Evolutionary conservation across 139 green algal species (phyloP).

Genomic region (Microglena sp.): DNA sequence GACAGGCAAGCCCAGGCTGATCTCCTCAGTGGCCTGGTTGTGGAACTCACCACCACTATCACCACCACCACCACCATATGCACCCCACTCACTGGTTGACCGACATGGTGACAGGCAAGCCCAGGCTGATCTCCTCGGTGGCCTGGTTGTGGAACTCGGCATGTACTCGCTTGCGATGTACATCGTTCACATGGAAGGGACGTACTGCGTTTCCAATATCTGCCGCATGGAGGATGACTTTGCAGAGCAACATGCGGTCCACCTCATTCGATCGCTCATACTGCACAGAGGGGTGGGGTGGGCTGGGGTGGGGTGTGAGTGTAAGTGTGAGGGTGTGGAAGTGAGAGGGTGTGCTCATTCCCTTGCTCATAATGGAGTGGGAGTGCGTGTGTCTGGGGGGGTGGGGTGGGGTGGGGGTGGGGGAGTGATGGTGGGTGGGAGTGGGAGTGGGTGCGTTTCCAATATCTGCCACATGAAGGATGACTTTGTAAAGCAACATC

Average conservation of each 20-base stretch:
- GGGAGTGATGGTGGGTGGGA: too few species aligned
- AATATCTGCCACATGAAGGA: constrained; percentile 52
- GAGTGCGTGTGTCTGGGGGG: too few species aligned
- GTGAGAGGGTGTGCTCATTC: neutral
- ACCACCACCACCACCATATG: too few species aligned
- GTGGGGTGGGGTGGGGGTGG: too few species aligned
- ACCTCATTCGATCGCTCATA: constrained; percentile 33
- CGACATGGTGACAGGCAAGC: constrained; percentile 36
- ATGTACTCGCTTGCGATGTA: constrained; percentile 34
- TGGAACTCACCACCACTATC: too few species aligned
- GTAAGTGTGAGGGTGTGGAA: neutral
- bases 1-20: too few species aligned
- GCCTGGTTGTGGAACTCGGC: constrained; percentile 40
- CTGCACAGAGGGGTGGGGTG: constrained; percentile 1
- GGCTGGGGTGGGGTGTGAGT: neutral
- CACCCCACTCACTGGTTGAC: too few species aligned
- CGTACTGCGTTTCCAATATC: constrained; percentile 52
- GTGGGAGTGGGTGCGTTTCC: too few species aligned
- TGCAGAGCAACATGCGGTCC: constrained; percentile 40
- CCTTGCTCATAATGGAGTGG: neutral
- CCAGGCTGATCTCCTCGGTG: constrained; percentile 26
- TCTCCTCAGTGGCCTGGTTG: too few species aligned
- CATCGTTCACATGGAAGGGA: constrained; percentile 34
- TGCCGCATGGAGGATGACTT: constrained; percentile 41
- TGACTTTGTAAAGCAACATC: constrained; percentile 34